Base-by-base conservation (phyloP, 305 asterid genomes). In the Andrographis paniculata region DNA sequence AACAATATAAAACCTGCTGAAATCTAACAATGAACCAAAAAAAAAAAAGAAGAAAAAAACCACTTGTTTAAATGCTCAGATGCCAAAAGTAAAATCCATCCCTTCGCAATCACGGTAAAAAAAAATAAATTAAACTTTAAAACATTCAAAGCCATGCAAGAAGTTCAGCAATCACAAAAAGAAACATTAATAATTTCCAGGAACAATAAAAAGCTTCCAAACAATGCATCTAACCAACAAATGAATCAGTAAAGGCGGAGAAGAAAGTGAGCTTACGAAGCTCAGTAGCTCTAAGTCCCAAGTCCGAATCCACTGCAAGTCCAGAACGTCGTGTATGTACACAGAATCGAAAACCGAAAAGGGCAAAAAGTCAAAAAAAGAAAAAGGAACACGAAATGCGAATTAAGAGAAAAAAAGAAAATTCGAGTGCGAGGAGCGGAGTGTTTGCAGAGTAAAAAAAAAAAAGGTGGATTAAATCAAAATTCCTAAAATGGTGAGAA, bases 1-100 rank as follows among this genome's bases (percentile, higher is more conserved):
- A 3, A 37, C 8, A 17, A 37, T n/a, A 9, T 14, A 13, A 37
- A 37, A n/a, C 5, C 7, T 37, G 16, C 5, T 37, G 16, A 14
- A 31, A 31, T 10, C 37, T 31, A 31, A 14, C 37, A 24, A 24
- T 24, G 30, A 24, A 24, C 30, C 4, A 4, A 24, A 24, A 27
- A 27, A 5, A 27, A 27, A 27, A 5, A 27, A 27, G 33, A 27
- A 27, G 10, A 27, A 27, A 27, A 27, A 27, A 27, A 27, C n/a
- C n/a, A n/a, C n/a, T n/a, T n/a, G n/a, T n/a, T n/a, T n/a, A n/a
- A n/a, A n/a, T n/a, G n/a, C n/a, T n/a, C n/a, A n/a, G n/a, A n/a
- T n/a, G n/a, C n/a, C n/a, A n/a, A 27, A 27, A 27, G 10, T 24
- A 59, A 59, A 44, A 23, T 43, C 50, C 15, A 35, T 37, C 20